Evolutionary conservation across 441 rosid genomes (phyloP).

Genomic region (Euphorbia schlechtendalii): DNA sequence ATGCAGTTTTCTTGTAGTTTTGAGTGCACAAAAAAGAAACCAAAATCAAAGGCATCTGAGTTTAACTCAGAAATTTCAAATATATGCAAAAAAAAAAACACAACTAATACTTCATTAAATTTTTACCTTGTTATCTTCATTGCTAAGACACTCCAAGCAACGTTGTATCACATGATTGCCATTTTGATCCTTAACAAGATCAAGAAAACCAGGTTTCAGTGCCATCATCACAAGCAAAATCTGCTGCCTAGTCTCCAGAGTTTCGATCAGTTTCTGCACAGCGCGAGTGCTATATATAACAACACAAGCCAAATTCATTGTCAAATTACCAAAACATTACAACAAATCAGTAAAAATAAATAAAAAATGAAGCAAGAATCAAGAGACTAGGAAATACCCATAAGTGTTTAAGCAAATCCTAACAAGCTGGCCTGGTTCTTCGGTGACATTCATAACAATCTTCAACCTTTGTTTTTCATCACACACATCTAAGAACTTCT

Average conservation of each 20-base stretch:
- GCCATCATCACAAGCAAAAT: constrained; percentile 39
- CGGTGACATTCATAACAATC: constrained; percentile 42
- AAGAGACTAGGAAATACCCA: constrained; percentile 44
- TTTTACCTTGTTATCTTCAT: constrained; percentile 55
- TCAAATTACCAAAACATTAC: too few species aligned
- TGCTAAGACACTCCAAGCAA: constrained; percentile 53
- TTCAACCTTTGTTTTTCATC: constrained; percentile 50
- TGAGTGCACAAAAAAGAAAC: too few species aligned
- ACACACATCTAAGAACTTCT: constrained; percentile 62
- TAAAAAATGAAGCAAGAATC: not conserved
- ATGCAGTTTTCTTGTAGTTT: too few species aligned
- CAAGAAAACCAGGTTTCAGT: constrained; percentile 57
- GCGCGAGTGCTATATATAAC: constrained; percentile 71
- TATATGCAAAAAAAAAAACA: too few species aligned
- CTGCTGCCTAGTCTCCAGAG: constrained; percentile 55
- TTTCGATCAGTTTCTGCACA: constrained; percentile 70
- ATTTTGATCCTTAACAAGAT: constrained; percentile 64
- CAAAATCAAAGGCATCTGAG: too few species aligned
- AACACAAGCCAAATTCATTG: constrained; percentile 12
- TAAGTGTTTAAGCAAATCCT: constrained; percentile 59
- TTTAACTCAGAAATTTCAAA: too few species aligned
- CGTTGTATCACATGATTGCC: constrained; percentile 81
- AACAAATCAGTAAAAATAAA: too few species aligned
- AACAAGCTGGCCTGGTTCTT: constrained; percentile 47
- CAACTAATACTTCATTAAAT: too few species aligned